These are phyloP conservation scores for Handroanthus guayacan DNA, from an alignment of 257 asterid genomes.

Conservation along the genomic window DNA sequence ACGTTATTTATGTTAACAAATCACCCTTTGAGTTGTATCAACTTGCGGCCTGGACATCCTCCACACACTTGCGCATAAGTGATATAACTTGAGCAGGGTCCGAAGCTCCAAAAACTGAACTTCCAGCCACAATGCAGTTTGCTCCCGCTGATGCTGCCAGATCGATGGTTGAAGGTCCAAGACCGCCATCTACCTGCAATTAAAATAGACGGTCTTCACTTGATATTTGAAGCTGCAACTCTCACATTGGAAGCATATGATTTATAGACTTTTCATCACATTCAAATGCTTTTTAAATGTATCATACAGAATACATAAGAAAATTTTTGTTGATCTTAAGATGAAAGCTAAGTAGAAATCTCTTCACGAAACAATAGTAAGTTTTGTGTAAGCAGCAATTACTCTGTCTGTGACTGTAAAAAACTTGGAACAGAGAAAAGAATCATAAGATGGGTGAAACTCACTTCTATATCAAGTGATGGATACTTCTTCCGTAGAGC, in stretches of 20 bases:
- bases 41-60: conserved; percentile 45
- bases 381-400: neutral
- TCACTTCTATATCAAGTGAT: conserved; percentile 84
- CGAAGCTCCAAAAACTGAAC: conserved; percentile 88
- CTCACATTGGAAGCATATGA: too few species aligned
- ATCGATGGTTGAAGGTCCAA: conserved; percentile 89
- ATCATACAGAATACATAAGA: neutral
- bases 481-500: conserved; percentile 73
- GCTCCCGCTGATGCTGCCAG: conserved; percentile 85
- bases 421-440: neutral
- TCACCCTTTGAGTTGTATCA: conserved; percentile 25
- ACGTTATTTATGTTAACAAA: conserved; percentile 2
- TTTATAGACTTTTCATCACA: neutral
- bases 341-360: neutral
- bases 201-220: neutral
- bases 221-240: neutral
- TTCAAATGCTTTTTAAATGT: neutral
- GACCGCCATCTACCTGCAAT: conserved; percentile 87
- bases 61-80: conserved; percentile 60
- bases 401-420: neutral
- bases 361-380: neutral
- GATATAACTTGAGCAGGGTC: conserved; percentile 85
- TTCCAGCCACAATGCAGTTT: conserved; percentile 91
- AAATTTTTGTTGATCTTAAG: neutral
- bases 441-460: conserved; percentile 5